These are phyloP conservation scores for Hypoxylon sp. DNA, from an alignment of 2,329 filamentous ascomycete species.

Conservation along the genomic window DNA sequence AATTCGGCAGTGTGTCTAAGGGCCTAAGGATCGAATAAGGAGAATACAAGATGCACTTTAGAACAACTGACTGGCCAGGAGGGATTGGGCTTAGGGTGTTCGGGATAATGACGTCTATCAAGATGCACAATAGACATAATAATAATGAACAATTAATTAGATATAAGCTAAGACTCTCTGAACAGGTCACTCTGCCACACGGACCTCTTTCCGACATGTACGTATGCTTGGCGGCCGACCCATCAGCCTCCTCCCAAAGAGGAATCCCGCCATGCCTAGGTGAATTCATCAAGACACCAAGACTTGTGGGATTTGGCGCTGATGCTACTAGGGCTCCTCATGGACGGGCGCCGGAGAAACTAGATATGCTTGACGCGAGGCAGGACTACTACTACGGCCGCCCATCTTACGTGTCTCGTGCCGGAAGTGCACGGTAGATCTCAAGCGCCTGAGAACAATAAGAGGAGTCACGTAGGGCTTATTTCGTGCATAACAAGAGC, in stretches of 20 bases:
- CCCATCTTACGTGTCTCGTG: too few relatives aligned
- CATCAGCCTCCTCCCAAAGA: too few relatives aligned
- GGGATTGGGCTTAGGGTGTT: neutral
- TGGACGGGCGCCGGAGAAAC: too few relatives aligned
- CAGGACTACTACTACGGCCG: too few relatives aligned
- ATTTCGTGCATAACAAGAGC: neutral
- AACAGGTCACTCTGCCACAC: neutral
- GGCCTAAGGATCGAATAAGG: constrained; percentile 34
- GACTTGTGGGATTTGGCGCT: too few relatives aligned
- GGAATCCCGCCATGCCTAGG: too few relatives aligned
- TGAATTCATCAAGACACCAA: too few relatives aligned
- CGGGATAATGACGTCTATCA: neutral
- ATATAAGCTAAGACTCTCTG: neutral
- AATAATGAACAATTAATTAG: neutral
- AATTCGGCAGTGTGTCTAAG: constrained; percentile 45
- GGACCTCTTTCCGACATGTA: neutral
- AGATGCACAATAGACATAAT: neutral
- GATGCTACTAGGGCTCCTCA: too few relatives aligned
- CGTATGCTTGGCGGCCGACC: neutral
- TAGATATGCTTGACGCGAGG: too few relatives aligned
- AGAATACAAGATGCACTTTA: neutral
- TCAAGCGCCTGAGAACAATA: too few relatives aligned
- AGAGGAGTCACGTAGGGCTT: too few relatives aligned
- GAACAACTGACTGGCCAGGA: neutral
- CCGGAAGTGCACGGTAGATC: too few relatives aligned